phyloP scores from a whole-genome alignment of 805 yeast species.

The Myxozyma nipponensis region DNA sequence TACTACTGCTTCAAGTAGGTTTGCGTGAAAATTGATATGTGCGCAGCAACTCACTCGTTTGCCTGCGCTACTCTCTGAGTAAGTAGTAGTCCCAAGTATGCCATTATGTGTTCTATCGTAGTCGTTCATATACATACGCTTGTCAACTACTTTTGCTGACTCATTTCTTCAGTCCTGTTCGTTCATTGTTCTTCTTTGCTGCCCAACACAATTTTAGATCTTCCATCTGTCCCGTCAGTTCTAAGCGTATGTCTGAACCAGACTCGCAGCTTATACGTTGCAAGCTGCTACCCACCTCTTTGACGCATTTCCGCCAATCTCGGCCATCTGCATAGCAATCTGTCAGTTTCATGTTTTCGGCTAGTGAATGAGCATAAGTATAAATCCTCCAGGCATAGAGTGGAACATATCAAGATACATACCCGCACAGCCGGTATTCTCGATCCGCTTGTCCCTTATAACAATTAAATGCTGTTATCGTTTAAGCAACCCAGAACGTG shows the following conservation, averaged over 20 bases:
- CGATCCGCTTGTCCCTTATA: slow-evolving; percentile 2
- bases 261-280: neutral
- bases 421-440: slow-evolving; percentile 1
- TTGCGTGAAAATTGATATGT: neutral
- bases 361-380: too few species aligned
- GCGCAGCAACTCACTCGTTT: neutral
- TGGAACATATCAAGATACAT: too few species aligned
- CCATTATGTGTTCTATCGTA: too few species aligned
- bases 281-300: neutral
- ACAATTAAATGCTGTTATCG: too few species aligned
- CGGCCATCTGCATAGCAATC: neutral
- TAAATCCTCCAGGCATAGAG: too few species aligned
- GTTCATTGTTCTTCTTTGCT: neutral
- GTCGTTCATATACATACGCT: too few species aligned
- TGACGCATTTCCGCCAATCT: slow-evolving; percentile 1
- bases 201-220: neutral
- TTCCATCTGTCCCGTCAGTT: neutral
- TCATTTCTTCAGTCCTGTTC: neutral
- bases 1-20: too few species aligned
- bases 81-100: too few species aligned
- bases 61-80: neutral
- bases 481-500: too few species aligned
- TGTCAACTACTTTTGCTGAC: too few species aligned
- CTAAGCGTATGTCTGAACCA: neutral
- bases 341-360: neutral